Evolutionary conservation across 2,329 filamentous ascomycete genomes (phyloP), one percentile per base, ranked within the genome.

Genomic region (Aspergillus texensis): DNA sequence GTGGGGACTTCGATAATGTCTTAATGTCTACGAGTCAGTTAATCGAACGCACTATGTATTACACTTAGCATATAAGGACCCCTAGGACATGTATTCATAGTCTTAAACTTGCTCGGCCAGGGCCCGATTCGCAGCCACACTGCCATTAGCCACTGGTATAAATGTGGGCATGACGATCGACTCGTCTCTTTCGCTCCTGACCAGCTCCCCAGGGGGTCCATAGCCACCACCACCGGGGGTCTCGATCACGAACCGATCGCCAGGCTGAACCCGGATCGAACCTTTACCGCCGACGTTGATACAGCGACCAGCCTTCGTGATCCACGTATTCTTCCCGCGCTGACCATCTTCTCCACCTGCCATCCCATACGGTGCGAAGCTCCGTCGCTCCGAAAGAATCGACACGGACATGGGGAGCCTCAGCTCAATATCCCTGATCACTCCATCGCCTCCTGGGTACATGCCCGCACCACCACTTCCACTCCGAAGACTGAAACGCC

Each of bases 251-350:
- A 10, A 34, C 32, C 32, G 32, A 34, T 34, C 32, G 32, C 32
- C 32, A 34, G 32, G 32, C 11, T 34, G 32, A 34, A 34, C 32
- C 10, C 32, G 32, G 9, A 34, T 34, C 32, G 32, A 34, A 34
- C 32, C 11, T 34, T 34, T 34, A 34, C 32, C 32, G 32, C 32
- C 32, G 32, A 34, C 32, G 10, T 34, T 34, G 32, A 34, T 34
- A 34, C 32, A 34, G 32, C 32, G 32, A 34, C 32, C 32, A 34
- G 32, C 32, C 32, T 34, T 34, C 9, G 32, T 34, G 32, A 94
- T 89, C 93, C 93, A 97, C 45, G 95, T 81, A 70, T 97, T 97
- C 60, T 92, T 80, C 0, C 94, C 94, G 64, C 90, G 91, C 67
- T 86, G 78, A 0, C 87, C 94, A 58, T 94, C 90, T 63, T 88